Evolutionary conservation across 2,329 filamentous ascomycete species (phyloP).

Genomic region (Ascochyta clinopodiicola): DNA sequence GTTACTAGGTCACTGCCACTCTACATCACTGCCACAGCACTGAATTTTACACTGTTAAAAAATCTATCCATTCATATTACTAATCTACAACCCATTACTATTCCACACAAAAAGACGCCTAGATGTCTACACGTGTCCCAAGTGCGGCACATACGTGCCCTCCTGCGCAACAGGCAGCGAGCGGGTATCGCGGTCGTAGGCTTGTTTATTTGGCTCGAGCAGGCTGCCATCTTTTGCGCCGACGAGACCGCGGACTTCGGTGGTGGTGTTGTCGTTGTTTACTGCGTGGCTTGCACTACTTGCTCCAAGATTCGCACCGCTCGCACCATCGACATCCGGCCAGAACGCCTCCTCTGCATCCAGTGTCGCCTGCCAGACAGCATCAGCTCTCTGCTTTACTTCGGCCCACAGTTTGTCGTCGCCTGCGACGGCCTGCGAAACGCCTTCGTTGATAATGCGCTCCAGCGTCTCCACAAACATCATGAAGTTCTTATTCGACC

Average conservation of each 20-base stretch:
- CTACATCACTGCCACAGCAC: too few species aligned
- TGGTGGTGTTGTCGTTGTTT: background rate
- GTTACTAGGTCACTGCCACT: too few species aligned
- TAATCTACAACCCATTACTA: too few species aligned
- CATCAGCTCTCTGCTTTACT: constrained; percentile 31
- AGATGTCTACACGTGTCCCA: constrained; percentile 2
- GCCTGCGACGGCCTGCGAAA: constrained; percentile 24
- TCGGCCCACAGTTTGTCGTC: constrained; percentile 30
- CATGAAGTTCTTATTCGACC: constrained; percentile 68
- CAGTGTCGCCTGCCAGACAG: constrained; percentile 35
- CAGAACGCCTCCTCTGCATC: constrained; percentile 46
- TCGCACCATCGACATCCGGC: constrained; percentile 27
- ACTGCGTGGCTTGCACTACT: too few species aligned
- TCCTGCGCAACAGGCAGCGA: background rate
- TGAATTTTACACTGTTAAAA: too few species aligned
- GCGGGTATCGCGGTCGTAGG: background rate
- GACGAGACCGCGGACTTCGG: background rate
- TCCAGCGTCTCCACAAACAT: constrained; percentile 65
- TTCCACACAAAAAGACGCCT: too few species aligned
- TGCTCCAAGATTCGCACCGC: background rate
- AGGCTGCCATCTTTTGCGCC: constrained; percentile 11
- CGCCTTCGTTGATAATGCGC: constrained; percentile 60
- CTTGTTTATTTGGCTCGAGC: constrained; percentile 1
- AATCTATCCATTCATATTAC: too few species aligned
- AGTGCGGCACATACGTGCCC: constrained; percentile 7